Evolutionary conservation across 345 rosid species (phyloP).

Genomic region (Corymbia maculata): DNA sequence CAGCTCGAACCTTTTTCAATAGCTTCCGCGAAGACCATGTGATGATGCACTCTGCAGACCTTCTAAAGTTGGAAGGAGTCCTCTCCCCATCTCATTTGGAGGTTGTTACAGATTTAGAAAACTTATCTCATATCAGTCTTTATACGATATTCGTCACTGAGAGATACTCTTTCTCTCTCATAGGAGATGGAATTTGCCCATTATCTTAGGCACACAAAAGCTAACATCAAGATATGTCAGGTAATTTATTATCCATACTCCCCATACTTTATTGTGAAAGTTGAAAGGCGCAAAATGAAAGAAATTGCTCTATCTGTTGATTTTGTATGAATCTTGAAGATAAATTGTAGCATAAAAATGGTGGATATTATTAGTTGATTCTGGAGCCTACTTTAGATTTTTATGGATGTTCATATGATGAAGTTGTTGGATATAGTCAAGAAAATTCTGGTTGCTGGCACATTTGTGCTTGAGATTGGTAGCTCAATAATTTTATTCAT

Average conservation of each 20-base stretch:
- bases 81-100: constrained; percentile 89
- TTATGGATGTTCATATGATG: neutral
- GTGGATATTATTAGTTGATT: neutral
- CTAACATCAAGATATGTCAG: constrained; percentile 88
- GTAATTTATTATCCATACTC: constrained; percentile 15
- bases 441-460: neutral
- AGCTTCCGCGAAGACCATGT: constrained; percentile 85
- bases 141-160: neutral
- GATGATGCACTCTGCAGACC: constrained; percentile 76
- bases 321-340: neutral
- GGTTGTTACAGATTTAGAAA: constrained; percentile 30
- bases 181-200: constrained; percentile 98
- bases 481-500: neutral
- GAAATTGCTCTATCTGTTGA: neutral
- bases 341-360: neutral
- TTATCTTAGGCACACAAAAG: constrained; percentile 77
- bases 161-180: neutral
- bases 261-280: neutral
- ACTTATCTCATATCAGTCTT: neutral
- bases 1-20: constrained; percentile 73
- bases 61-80: constrained; percentile 92
- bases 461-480: neutral
- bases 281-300: neutral
- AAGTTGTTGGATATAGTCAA: neutral
- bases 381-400: neutral